A percentile compares a stretch with the other conserved stretches of the same genome.
Conservation (phyloP, 441 rosid species). For the Manihot esculenta region DNA sequence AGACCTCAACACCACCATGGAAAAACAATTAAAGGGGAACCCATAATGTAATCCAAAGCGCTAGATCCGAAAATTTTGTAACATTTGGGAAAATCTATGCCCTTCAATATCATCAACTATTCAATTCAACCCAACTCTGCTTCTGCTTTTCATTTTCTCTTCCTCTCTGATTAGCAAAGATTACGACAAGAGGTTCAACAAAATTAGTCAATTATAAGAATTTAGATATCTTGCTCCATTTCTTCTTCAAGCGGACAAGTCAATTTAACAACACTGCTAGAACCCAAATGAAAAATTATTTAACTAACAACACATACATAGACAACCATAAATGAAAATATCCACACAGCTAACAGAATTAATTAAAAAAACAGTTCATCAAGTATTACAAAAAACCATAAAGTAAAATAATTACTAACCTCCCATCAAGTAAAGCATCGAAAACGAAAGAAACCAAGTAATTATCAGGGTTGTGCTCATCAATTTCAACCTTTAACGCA, state of each 20-base stretch:
- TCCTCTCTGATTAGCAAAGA: not conserved
- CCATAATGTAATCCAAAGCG: not conserved
- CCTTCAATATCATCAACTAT: not conserved
- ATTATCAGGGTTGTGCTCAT: slow-evolving; percentile 62
- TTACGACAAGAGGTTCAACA: not conserved
- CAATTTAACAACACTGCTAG: not conserved
- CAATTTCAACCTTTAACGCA: slow-evolving; percentile 39
- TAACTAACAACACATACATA: not conserved
- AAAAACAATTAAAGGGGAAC: too few species aligned
- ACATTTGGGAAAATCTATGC: not conserved
- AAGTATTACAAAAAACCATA: not conserved
- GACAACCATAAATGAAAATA: not conserved
- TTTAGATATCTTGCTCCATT: slow-evolving; percentile 15
- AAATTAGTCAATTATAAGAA: not conserved
- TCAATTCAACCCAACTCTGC: not conserved
- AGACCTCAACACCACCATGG: not conserved
- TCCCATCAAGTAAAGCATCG: slow-evolving; percentile 83
- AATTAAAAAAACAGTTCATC: not conserved
- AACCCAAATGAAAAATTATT: not conserved
- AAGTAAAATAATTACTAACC: slow-evolving; percentile 38
- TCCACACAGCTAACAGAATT: not conserved
- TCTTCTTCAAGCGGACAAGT: not conserved
- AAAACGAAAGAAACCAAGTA: slow-evolving; percentile 79
- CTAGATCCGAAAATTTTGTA: not conserved
- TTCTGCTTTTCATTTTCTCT: not conserved